Conservation (phyloP, 1,284 basidiomycete species). For the Sporisorium graminicola region DNA sequence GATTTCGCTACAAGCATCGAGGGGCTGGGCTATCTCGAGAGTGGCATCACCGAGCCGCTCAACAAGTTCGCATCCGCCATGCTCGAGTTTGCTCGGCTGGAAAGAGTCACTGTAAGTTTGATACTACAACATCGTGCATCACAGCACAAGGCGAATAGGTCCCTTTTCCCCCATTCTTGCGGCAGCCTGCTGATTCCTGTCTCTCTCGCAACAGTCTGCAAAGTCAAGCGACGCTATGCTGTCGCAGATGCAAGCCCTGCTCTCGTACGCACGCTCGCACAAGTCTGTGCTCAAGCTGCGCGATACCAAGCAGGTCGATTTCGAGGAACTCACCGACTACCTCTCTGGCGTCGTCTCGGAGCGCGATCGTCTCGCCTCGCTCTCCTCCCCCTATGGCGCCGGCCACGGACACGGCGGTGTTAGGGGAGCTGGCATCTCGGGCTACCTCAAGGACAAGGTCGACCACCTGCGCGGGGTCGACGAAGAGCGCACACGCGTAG, state of each 20-base stretch:
- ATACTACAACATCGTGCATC: background rate
- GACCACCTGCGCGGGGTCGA: conserved; percentile 91
- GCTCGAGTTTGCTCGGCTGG: conserved; percentile 76
- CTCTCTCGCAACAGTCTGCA: conserved; percentile 32
- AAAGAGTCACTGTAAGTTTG: conserved; percentile 56
- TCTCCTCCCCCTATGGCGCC: conserved; percentile 59
- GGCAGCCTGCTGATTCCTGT: background rate
- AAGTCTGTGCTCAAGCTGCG: conserved; percentile 90
- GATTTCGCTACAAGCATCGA: conserved; percentile 95
- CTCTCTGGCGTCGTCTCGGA: conserved; percentile 89
- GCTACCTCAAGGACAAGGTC: conserved; percentile 93
- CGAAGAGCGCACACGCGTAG: conserved; percentile 90
- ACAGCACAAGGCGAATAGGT: too few species aligned
- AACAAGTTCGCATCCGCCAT: conserved; percentile 96
- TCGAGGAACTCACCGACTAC: conserved; percentile 96
- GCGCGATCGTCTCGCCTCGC: conserved; percentile 80
- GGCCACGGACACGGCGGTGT: conserved; percentile 70
- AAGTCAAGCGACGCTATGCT: conserved; percentile 78
- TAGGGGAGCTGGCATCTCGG: conserved; percentile 77
- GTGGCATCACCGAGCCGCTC: conserved; percentile 94
- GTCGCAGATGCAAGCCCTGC: conserved; percentile 85
- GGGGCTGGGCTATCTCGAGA: conserved; percentile 95
- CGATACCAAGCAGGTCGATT: conserved; percentile 98
- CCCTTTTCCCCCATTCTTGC: too few species aligned
- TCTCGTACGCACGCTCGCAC: conserved; percentile 89